Conservation (phyloP, 2,329 filamentous ascomycete species). For the Alternaria viburni region DNA sequence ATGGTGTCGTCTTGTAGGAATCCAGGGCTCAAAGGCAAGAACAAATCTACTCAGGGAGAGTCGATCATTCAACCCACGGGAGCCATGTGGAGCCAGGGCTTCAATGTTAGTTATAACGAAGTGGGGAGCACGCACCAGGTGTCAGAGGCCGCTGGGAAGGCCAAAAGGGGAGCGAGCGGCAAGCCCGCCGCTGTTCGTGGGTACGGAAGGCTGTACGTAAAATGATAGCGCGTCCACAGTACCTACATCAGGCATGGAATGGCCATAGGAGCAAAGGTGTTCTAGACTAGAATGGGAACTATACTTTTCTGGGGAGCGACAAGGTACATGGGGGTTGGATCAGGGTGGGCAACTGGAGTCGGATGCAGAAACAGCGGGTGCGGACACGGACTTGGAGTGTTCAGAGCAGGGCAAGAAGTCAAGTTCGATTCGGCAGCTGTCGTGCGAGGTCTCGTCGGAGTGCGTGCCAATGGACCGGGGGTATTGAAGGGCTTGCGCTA, state of each 20-base stretch:
- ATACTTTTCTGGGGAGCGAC: slow-evolving; percentile 21
- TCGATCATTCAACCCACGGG: slow-evolving; percentile 24
- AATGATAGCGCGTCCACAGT: slow-evolving; percentile 34
- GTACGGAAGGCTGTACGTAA: slow-evolving; percentile 38
- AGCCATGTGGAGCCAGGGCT: slow-evolving; percentile 39
- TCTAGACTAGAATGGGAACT: slow-evolving; percentile 33
- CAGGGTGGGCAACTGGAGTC: slow-evolving; percentile 36
- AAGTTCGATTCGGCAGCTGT: slow-evolving; percentile 39
- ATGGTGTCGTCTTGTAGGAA: slow-evolving; percentile 16
- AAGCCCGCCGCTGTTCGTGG: slow-evolving; percentile 27
- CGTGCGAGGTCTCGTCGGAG: slow-evolving; percentile 33
- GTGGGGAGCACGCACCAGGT: slow-evolving; percentile 44
- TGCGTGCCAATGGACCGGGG: slow-evolving; percentile 30
- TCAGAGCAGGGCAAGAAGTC: slow-evolving; percentile 31
- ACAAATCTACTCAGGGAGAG: slow-evolving; percentile 16
- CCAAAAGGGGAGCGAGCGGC: slow-evolving; percentile 34
- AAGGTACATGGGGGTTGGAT: slow-evolving; percentile 30
- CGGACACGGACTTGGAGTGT: slow-evolving; percentile 28
- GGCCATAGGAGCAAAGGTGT: slow-evolving; percentile 28
- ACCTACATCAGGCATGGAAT: slow-evolving; percentile 22
- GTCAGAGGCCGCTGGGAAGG: slow-evolving; percentile 29
- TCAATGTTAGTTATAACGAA: slow-evolving; percentile 33
- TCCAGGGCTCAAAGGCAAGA: slow-evolving; percentile 19
- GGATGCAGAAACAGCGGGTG: slow-evolving; percentile 35
- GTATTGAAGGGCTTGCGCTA: slow-evolving; percentile 38